Conservation (phyloP, 2,329 filamentous ascomycete species). For the Fusarium multiceps region DNA sequence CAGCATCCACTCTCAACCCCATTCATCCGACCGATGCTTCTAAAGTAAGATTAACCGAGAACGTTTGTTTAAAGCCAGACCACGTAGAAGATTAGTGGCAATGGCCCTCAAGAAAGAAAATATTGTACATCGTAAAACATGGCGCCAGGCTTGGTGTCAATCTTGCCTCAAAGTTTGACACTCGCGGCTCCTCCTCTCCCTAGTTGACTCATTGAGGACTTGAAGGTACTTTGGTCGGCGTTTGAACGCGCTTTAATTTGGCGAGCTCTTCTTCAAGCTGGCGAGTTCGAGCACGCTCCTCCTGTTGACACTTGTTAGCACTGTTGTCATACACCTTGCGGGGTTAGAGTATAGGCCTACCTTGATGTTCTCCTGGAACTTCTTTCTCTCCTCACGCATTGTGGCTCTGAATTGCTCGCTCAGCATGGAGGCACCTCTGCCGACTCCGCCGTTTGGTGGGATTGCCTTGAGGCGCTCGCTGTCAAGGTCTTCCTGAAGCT, state of each 20-base stretch:
- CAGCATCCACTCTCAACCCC: not conserved
- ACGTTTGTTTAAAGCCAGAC: not conserved
- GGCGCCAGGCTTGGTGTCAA: not conserved
- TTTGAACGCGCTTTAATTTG: constrained; percentile 56
- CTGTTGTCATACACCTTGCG: not conserved
- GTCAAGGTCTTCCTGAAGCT: constrained; percentile 65
- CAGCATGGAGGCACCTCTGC: constrained; percentile 61
- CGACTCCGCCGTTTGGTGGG: constrained; percentile 48
- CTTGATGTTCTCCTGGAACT: constrained; percentile 66
- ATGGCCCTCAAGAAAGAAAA: constrained; percentile 10
- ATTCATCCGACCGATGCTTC: not conserved
- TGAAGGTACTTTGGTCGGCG: constrained; percentile 57
- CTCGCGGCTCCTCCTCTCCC: not conserved
- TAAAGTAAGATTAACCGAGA: not conserved
- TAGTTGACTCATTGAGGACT: constrained; percentile 50
- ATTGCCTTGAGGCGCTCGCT: constrained; percentile 60
- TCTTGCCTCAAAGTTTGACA: not conserved
- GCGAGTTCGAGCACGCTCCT: constrained; percentile 61
- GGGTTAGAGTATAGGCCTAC: constrained; percentile 49
- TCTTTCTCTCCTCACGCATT: constrained; percentile 68
- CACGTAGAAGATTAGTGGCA: constrained; percentile 10
- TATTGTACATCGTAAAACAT: constrained; percentile 29
- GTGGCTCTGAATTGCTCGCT: constrained; percentile 67
- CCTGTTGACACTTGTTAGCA: constrained; percentile 54
- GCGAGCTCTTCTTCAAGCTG: constrained; percentile 64